Base-by-base conservation (phyloP, 306 rosid species). In the Acacia melanoxylon region DNA sequence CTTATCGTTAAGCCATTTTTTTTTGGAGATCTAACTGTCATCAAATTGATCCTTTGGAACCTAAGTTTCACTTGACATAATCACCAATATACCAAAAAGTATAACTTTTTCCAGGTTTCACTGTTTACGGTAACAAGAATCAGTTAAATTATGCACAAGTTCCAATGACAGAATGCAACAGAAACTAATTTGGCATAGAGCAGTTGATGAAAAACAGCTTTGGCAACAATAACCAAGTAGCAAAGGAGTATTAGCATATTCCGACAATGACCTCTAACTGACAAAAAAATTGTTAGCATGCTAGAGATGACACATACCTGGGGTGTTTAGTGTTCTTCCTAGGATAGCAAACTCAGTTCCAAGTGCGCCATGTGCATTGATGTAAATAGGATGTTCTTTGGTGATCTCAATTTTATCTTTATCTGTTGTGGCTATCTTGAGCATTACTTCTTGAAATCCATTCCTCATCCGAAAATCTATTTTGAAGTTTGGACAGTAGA, bases 381-480 rank as follows among this genome's bases (percentile, higher is more conserved):
- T 85, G 86, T 89, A 92, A 10, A 70, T 35, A 25, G 90, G 91
- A 80, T 81, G 82, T 85, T 92, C 93, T 86, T 85, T 89, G 10
- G 89, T 86, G 61, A 93, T 88, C 76, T 88, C 94, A 82, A 83
- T 59, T 82, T 86, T 89, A 52, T 86, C 91, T 78, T 78, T 81
- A 58, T 87, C 89, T 24, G 80, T 78, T 27, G 82, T 61, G 46
- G 83, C 88, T 89, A 89, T 83, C 89, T 80, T 89, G 48, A 66
- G 81, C 92, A 91, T 89, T 2, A 86, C 90, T 78, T 91, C 91
- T 75, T 88, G 93, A 83, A 93, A 93, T 31, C 92, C 95, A 52
- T 88, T 89, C 74, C 94, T 88, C 83, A 89, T 74, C 79, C 85
- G 75, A 73, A 80, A 49, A 85, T 89, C 92, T 51, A 80, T 79